phyloP scores from a whole-genome alignment of 176 grass and related monocot species.

The Ensete ventricosum region DNA sequence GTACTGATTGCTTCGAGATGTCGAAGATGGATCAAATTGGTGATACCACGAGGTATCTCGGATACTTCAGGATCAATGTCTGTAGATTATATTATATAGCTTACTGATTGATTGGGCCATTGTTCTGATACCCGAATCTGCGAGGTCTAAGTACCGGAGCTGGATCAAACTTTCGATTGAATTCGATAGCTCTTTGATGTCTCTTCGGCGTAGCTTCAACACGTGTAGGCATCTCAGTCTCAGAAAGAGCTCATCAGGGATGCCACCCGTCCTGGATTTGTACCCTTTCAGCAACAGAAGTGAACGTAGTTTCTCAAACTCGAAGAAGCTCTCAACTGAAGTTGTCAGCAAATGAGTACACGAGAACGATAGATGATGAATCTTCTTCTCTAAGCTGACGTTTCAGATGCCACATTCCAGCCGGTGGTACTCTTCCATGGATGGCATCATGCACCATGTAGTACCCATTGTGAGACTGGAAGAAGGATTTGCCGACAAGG shows the following conservation, averaged over 20 bases:
- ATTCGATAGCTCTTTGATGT: slow-evolving; percentile 48
- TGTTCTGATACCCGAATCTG: slow-evolving; percentile 28
- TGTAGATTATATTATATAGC: slow-evolving; percentile 49
- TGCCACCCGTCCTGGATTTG: slow-evolving; percentile 31
- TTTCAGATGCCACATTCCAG: slow-evolving; percentile 27
- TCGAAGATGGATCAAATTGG: slow-evolving; percentile 43
- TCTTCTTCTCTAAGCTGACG: slow-evolving; percentile 11
- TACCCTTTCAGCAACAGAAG: slow-evolving; percentile 50
- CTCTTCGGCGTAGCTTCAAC: slow-evolving; percentile 27
- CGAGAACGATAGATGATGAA: slow-evolving; percentile 53
- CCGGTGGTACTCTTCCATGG: slow-evolving; percentile 50
- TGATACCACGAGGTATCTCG: slow-evolving; percentile 42
- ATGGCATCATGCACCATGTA: slow-evolving; percentile 83
- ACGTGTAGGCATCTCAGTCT: background rate
- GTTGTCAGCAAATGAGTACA: slow-evolving; percentile 36
- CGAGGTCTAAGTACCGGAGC: slow-evolving; percentile 58
- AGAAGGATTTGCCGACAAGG: slow-evolving; percentile 61
- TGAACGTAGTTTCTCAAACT: slow-evolving; percentile 50
- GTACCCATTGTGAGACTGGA: slow-evolving; percentile 43
- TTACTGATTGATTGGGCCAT: slow-evolving; percentile 45
- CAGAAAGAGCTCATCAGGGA: slow-evolving; percentile 42
- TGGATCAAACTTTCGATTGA: slow-evolving; percentile 58
- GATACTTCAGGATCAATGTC: slow-evolving; percentile 36
- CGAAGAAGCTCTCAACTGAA: slow-evolving; percentile 36
- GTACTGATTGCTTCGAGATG: slow-evolving; percentile 44